phyloP scores from a whole-genome alignment of 78 protist genomes.

The Dictyostelium intermedium region DNA sequence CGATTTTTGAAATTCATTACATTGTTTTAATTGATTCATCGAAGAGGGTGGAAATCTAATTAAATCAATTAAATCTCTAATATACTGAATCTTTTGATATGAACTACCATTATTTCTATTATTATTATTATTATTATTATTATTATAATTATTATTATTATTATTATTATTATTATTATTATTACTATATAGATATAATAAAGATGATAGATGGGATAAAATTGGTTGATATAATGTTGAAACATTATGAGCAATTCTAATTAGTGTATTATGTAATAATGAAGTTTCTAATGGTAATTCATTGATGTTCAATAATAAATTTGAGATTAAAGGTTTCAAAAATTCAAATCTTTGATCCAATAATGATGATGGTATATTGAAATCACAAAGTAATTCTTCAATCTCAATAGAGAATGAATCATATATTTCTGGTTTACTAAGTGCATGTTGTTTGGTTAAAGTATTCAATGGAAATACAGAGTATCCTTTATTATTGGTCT shows the following conservation, averaged over 20 bases:
- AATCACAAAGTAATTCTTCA: background rate
- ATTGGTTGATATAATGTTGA: background rate
- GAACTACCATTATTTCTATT: background rate
- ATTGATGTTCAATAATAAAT: background rate
- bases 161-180: no score
- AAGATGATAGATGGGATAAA: background rate
- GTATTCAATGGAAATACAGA: background rate
- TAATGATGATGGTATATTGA: background rate
- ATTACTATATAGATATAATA: background rate
- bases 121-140: no score
- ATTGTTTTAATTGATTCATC: background rate
- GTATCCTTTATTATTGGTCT: background rate
- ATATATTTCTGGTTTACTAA: background rate
- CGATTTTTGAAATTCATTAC: background rate
- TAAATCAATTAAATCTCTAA: constrained; percentile 30
- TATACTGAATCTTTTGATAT: background rate
- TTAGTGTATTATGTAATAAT: background rate
- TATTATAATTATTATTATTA: background rate
- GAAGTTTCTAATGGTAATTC: constrained; percentile 13
- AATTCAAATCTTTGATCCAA: background rate
- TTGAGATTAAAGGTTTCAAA: background rate
- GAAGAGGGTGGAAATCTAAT: background rate
- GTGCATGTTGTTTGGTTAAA: background rate
- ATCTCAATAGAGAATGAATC: background rate
- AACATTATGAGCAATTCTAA: background rate